phyloP scores from a whole-genome alignment of 495 filamentous ascomycete genomes.

The Aspergillus olivimuriae region DNA sequence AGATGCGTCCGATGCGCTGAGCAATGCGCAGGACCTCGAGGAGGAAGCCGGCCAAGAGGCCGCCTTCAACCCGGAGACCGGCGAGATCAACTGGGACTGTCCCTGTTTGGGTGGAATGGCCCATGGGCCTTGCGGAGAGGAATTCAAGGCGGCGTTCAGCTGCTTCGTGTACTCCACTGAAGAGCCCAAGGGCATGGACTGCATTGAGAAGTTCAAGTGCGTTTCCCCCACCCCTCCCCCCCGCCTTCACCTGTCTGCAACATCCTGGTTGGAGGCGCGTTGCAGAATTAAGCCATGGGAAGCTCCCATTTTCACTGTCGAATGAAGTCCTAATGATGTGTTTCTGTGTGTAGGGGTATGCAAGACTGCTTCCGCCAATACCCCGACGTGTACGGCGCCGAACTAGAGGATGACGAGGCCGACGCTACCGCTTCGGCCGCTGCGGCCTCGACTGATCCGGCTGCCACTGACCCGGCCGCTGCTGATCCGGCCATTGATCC shows the following conservation, averaged over 20 bases:
- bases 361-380: constrained; percentile 92
- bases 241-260: background rate
- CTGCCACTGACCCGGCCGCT: constrained; percentile 9
- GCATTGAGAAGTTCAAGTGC: constrained; percentile 96
- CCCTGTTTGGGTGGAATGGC: constrained; percentile 98
- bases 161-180: constrained; percentile 93
- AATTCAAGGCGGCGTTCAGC: constrained; percentile 92
- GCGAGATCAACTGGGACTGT: constrained; percentile 99
- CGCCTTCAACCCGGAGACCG: constrained; percentile 95
- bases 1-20: background rate
- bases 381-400: constrained; percentile 87
- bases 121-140: constrained; percentile 88
- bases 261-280: too few relatives aligned
- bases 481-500: constrained; percentile 14
- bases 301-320: constrained; percentile 16
- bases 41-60: constrained; percentile 78
- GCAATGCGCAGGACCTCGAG: constrained; percentile 40
- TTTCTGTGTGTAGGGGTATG: constrained; percentile 60
- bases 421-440: constrained; percentile 20
- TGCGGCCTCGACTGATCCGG: constrained; percentile 11
- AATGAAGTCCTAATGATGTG: background rate
- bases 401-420: constrained; percentile 73
- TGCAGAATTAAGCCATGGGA: too few relatives aligned
- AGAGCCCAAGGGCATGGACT: constrained; percentile 98
- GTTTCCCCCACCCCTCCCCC: constrained; percentile 16